phyloP scores from a whole-genome alignment of 2,329 filamentous ascomycete genomes.

The Mollisia scopiformis region DNA sequence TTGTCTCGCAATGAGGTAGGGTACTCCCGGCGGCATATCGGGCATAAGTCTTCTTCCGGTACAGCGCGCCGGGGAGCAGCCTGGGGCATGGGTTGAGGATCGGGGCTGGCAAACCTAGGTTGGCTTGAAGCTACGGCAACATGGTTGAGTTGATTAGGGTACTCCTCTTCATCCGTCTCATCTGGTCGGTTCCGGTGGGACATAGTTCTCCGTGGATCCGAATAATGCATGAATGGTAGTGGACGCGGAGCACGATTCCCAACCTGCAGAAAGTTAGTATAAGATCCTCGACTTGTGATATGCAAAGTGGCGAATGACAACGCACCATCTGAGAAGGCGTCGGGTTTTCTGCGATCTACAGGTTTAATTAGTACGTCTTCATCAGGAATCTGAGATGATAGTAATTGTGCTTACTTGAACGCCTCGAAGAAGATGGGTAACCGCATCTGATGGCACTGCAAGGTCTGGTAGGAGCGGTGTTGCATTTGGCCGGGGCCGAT shows the following conservation, averaged over 20 bases:
- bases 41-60: slow-evolving; percentile 78
- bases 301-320: too few species aligned
- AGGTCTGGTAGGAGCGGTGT: not conserved
- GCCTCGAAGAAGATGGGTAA: not conserved
- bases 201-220: too few species aligned
- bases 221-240: too few species aligned
- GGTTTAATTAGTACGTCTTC: not conserved
- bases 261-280: too few species aligned
- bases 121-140: too few species aligned
- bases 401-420: not conserved
- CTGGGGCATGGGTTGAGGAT: slow-evolving; percentile 5
- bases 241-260: too few species aligned
- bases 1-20: slow-evolving; percentile 18
- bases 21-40: slow-evolving; percentile 56
- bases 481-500: not conserved
- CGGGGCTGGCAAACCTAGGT: not conserved
- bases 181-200: too few species aligned
- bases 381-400: not conserved
- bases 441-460: not conserved
- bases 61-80: slow-evolving; percentile 43
- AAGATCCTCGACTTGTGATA: too few species aligned
- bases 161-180: too few species aligned
- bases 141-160: too few species aligned
- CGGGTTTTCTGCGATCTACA: not conserved
- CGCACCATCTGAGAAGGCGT: too few species aligned